These are phyloP conservation scores for Evansstolkia leycettana DNA, from an alignment of 495 filamentous ascomycete genomes.

Conservation along the genomic window DNA sequence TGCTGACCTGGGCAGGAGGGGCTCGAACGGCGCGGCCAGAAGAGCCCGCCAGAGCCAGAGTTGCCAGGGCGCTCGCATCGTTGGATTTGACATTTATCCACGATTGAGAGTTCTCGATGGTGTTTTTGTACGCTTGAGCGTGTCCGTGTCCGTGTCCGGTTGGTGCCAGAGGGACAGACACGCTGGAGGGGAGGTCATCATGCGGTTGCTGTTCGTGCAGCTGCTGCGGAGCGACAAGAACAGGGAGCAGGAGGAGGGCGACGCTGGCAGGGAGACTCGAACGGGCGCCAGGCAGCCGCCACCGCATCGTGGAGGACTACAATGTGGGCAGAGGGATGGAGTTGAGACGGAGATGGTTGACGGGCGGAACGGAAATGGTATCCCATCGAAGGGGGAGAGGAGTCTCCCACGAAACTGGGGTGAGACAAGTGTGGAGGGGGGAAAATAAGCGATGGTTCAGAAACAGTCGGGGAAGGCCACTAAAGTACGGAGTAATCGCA, in stretches of 20 bases:
- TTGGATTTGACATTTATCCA: conserved; percentile 37
- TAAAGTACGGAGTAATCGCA: no score
- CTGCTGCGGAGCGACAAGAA: conserved; percentile 39
- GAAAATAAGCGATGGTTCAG: no score
- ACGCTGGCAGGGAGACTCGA: conserved; percentile 37
- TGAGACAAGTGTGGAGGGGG: no score
- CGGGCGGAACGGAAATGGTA: not conserved
- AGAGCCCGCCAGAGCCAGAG: conserved; percentile 81
- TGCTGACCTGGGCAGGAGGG: conserved; percentile 52
- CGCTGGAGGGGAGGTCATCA: conserved; percentile 17
- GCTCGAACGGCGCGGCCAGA: conserved; percentile 66
- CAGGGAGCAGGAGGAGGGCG: conserved; percentile 31
- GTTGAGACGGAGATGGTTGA: not conserved
- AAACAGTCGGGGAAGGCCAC: no score
- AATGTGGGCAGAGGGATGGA: conserved; percentile 8
- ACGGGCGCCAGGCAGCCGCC: conserved; percentile 36
- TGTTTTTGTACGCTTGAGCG: no score
- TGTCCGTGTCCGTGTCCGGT: conserved; percentile 3
- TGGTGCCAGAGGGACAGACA: conserved; percentile 20
- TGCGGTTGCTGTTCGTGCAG: conserved; percentile 20
- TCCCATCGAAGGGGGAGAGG: no score
- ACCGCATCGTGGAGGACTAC: conserved; percentile 32
- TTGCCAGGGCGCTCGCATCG: conserved; percentile 89
- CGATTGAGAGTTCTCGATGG: conserved; percentile 6
- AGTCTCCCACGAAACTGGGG: no score